A percentile compares a stretch with the other conserved stretches of the same genome.
Evolutionary conservation across 225 moss, liverwort and hornwort genomes (phyloP).

Genomic region (Ulota crispa): DNA sequence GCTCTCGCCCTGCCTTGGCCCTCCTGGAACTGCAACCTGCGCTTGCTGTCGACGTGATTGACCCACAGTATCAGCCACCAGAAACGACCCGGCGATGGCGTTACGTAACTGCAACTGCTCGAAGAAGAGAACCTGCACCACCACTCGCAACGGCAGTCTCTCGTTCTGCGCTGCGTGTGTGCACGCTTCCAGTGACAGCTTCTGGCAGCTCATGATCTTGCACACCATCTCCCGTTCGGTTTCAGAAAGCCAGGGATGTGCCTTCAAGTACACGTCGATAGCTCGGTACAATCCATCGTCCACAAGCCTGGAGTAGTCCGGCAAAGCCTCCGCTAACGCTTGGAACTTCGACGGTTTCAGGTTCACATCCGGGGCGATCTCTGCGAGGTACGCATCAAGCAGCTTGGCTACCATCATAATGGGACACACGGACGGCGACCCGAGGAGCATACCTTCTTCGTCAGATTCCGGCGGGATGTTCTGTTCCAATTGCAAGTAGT

Average conservation of each 20-base stretch:
- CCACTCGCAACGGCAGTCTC: constrained; percentile 59
- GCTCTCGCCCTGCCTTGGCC: constrained; percentile 34
- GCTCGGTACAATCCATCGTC: constrained; percentile 66
- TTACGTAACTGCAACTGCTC: constrained; percentile 69
- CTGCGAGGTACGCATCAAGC: constrained; percentile 63
- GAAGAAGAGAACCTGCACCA: constrained; percentile 67
- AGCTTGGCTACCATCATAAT: constrained; percentile 67
- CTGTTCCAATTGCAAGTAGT: constrained; percentile 54
- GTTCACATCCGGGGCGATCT: constrained; percentile 65
- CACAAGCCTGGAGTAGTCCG: constrained; percentile 41
- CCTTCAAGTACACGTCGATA: constrained; percentile 67
- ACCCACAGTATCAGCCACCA: constrained; percentile 20
- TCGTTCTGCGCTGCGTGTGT: constrained; percentile 73
- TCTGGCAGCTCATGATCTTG: constrained; percentile 70
- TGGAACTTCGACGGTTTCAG: constrained; percentile 61
- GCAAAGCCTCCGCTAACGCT: constrained; percentile 51
- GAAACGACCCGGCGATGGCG: constrained; percentile 63
- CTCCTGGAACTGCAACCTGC: constrained; percentile 28
- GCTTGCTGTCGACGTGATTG: not conserved
- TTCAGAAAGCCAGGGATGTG: constrained; percentile 64
- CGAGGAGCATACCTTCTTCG: constrained; percentile 55
- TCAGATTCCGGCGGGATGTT: constrained; percentile 47
- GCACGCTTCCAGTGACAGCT: constrained; percentile 66
- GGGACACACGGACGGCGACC: constrained; percentile 55
- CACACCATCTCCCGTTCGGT: constrained; percentile 52